Conservation (phyloP, 768 basidiomycete species). For the Boletus barrowsii region DNA sequence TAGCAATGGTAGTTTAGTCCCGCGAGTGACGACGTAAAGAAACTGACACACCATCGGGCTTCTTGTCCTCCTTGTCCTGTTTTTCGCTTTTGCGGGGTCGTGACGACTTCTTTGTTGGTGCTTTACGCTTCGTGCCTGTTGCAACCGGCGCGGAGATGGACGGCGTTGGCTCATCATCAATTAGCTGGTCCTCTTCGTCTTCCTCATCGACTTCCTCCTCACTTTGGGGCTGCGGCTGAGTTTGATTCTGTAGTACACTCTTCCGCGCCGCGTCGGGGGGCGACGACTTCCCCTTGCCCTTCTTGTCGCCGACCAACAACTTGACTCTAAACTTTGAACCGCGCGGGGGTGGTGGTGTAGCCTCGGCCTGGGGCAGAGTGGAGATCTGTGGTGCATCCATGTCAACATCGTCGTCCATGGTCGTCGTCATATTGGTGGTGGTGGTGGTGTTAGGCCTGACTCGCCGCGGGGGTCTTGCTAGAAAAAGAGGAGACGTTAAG, state of each 20-base stretch:
- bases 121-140: conserved; percentile 49
- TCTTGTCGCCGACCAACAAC: conserved; percentile 46
- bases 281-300: conserved; percentile 35
- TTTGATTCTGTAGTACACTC: conserved; percentile 13
- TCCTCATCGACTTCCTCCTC: conserved; percentile 62
- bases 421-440: background rate
- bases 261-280: conserved; percentile 26
- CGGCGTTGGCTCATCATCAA: conserved; percentile 55
- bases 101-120: conserved; percentile 44
- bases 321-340: conserved; percentile 48
- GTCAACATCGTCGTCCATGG: conserved; percentile 43
- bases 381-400: conserved; percentile 87
- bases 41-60: conserved; percentile 40
- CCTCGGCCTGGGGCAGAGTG: conserved; percentile 63
- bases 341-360: conserved; percentile 58
- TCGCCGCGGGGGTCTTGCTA: background rate
- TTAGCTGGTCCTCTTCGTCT: conserved; percentile 75
- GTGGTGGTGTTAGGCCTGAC: background rate
- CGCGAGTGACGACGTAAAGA: conserved; percentile 17
- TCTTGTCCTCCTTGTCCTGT: conserved; percentile 44
- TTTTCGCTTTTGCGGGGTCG: conserved; percentile 55
- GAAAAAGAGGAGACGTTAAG: background rate
- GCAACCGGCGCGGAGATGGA: conserved; percentile 27
- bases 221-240: conserved; percentile 19
- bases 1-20: conserved; percentile 11